Evolutionary conservation across 768 basidiomycete species (phyloP).

Genomic region (Ramaria rubella): DNA sequence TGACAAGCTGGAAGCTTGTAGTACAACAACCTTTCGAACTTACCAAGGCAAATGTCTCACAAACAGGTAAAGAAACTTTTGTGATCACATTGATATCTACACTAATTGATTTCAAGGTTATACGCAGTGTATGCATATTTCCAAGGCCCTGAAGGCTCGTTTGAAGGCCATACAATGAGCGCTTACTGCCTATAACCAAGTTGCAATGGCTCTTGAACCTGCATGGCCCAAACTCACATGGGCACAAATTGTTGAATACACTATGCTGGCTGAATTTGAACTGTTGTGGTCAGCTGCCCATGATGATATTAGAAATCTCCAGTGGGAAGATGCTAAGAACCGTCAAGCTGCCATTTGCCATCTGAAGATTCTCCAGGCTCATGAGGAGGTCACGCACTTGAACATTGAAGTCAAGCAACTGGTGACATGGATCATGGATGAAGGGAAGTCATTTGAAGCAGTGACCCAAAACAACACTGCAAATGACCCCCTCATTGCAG

Average conservation of each 20-base stretch:
- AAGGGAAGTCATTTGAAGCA: neutral
- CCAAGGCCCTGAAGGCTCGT: neutral
- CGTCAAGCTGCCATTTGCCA: conserved; percentile 23
- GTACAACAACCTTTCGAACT: conserved; percentile 27
- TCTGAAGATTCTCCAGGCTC: conserved; percentile 24
- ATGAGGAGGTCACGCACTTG: conserved; percentile 26
- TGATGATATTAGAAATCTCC: conserved; percentile 21
- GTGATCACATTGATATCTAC: conserved; percentile 1
- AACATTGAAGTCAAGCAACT: conserved; percentile 29
- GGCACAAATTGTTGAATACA: neutral
- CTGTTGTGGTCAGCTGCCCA: conserved; percentile 15
- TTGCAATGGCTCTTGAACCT: neutral
- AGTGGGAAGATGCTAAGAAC: conserved; percentile 35
- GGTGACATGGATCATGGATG: conserved; percentile 21
- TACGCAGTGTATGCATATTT: neutral
- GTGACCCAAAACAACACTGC: no score
- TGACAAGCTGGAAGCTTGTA: conserved; percentile 26
- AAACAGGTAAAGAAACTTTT: conserved; percentile 12
- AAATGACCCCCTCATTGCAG: neutral
- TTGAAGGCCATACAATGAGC: conserved; percentile 2
- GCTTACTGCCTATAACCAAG: neutral
- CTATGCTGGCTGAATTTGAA: neutral
- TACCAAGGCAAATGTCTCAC: conserved; percentile 21
- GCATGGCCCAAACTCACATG: neutral
- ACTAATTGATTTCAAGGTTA: neutral